Evolutionary conservation across 2,329 filamentous ascomycete species (phyloP), one percentile per base, ranked within the genome.

Genomic region (Trematosphaeria pertusa): DNA sequence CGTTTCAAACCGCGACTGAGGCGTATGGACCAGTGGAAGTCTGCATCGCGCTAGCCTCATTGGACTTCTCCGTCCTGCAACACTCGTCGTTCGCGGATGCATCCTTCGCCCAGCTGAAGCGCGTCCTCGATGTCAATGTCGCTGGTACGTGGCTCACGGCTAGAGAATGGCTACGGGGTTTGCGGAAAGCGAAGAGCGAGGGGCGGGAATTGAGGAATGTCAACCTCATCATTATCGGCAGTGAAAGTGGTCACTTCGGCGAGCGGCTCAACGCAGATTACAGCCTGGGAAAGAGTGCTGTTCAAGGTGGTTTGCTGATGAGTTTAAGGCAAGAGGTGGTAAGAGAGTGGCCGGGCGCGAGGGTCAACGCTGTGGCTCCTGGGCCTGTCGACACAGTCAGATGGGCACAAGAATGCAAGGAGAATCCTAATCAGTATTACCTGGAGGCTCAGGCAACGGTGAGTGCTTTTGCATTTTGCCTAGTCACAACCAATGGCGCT

Each of bases 351-450:
- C 52, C 54, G 18, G 55, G 59, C n/a, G 69, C 72, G 18, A 68
- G 76, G 37, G 72, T 79, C 17, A 79, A 78, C 56, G 74, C 73
- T 7, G 67, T 79, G 19, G 76, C 76, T 3, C 77, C 77, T 12
- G 77, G 76, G 6, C 65, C 75, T 4, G 76, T 79, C 1, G 69
- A 75, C 43, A 79, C 76, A 12, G 55, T 52, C 9, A 68, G 75
- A 36, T 78, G 77, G 51, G 54, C 56, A 40, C 65, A 73, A 40
- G 76, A 78, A 48, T 74, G 71, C 50, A 61, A 54, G 30, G 60
- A 64, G 12, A 71, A 73, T 48, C 68, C 71, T 4, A 53, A 71
- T 18, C 73, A 75, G 50, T 59, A 67, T 37, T 78, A 69, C 54
- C 45, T 67, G 7, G 75, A 78, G 55, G 64, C 69, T 34, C 70